Conservation (phyloP, 2,329 filamentous ascomycete species). For the Beauveria pseudobassiana region DNA sequence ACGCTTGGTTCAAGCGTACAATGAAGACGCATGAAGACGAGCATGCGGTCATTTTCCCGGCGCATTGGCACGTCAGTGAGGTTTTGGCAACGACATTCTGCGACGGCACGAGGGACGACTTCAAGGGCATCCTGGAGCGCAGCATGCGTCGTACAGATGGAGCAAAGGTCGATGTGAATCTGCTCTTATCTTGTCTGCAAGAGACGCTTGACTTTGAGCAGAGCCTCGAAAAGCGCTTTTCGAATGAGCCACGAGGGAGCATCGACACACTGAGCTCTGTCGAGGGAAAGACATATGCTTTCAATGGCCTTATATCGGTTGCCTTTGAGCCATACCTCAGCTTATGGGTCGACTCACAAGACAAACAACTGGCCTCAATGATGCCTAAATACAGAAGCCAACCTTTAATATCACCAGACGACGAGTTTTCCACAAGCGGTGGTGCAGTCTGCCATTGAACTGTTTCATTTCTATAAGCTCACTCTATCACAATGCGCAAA, state of each 20-base stretch:
- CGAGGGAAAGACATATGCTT: conserved; percentile 68
- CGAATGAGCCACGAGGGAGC: conserved; percentile 64
- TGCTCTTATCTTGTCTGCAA: conserved; percentile 81
- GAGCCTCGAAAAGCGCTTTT: conserved; percentile 76
- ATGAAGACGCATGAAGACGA: conserved; percentile 94
- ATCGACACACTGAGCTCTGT: conserved; percentile 79
- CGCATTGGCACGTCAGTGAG: conserved; percentile 84
- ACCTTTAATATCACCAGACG: conserved; percentile 70
- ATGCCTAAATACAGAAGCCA: conserved; percentile 84
- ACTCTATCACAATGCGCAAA: conserved; percentile 93
- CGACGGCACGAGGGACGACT: conserved; percentile 91
- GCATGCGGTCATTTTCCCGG: conserved; percentile 79
- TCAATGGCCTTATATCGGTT: conserved; percentile 87
- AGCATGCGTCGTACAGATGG: conserved; percentile 75
- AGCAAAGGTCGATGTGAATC: conserved; percentile 78
- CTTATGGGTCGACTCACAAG: conserved; percentile 94
- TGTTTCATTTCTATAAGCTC: conserved; percentile 95
- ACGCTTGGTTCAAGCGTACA: conserved; percentile 94
- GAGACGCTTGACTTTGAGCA: conserved; percentile 98
- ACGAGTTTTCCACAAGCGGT: conserved; percentile 91
- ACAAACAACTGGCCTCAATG: conserved; percentile 74
- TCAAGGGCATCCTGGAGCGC: conserved; percentile 82
- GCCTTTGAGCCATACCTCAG: conserved; percentile 97
- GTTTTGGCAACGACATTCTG: conserved; percentile 87
- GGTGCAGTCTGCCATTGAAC: conserved; percentile 86